A percentile compares a stretch with the other conserved stretches of the same genome.
Conservation (phyloP, 2,329 filamentous ascomycete genomes). For the Penicillium sp. region DNA sequence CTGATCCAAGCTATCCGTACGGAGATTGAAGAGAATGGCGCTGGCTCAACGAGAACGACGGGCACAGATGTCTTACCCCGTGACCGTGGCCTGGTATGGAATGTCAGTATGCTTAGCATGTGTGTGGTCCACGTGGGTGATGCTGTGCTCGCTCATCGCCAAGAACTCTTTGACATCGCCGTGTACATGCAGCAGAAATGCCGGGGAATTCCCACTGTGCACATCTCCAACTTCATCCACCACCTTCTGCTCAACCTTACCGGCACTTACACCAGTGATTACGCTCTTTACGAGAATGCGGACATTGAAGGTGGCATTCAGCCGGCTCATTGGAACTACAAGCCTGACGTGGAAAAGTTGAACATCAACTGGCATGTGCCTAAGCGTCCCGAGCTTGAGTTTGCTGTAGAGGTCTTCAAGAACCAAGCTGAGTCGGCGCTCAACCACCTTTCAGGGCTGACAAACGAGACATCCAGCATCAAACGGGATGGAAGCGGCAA, state of each 20-base stretch:
- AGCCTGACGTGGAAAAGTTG: slow-evolving; percentile 66
- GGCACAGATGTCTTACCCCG: slow-evolving; percentile 89
- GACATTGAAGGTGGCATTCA: slow-evolving; percentile 65
- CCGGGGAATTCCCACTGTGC: slow-evolving; percentile 85
- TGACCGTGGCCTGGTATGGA: slow-evolving; percentile 91
- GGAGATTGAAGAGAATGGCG: slow-evolving; percentile 94
- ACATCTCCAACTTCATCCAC: slow-evolving; percentile 96
- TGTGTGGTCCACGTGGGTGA: slow-evolving; percentile 92
- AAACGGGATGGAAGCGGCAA: slow-evolving; percentile 94
- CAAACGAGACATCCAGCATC: slow-evolving; percentile 71
- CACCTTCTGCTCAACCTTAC: slow-evolving; percentile 92
- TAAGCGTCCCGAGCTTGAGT: slow-evolving; percentile 69
- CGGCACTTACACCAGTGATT: slow-evolving; percentile 87
- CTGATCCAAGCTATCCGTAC: slow-evolving; percentile 86
- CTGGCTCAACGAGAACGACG: slow-evolving; percentile 87
- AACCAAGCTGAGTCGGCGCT: slow-evolving; percentile 74
- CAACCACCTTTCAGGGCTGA: slow-evolving; percentile 68
- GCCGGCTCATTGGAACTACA: slow-evolving; percentile 76
- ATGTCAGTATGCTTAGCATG: slow-evolving; percentile 96
- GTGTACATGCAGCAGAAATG: slow-evolving; percentile 96
- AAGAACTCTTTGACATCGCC: slow-evolving; percentile 84
- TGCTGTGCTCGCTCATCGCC: slow-evolving; percentile 80
- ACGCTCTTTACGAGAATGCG: slow-evolving; percentile 76
- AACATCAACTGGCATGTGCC: slow-evolving; percentile 91
- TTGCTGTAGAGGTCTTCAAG: slow-evolving; percentile 84